A percentile compares a stretch with the other conserved stretches of the same genome.
These are phyloP conservation scores for Aspergillus wentii DNA, from an alignment of 495 filamentous ascomycete species.

Conservation along the genomic window DNA sequence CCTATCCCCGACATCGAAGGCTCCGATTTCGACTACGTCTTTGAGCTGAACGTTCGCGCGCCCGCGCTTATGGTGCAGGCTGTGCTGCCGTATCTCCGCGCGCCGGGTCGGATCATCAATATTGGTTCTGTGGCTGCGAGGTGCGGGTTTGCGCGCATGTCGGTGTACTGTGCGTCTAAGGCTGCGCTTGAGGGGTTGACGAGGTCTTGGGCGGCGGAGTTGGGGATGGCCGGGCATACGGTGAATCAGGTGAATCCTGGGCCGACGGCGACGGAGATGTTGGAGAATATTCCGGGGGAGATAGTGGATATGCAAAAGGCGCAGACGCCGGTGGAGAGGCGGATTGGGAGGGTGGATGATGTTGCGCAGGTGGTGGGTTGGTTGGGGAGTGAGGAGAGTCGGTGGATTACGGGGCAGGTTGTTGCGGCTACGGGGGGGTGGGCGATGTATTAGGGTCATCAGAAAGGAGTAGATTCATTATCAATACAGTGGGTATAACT, in stretches of 20 bases:
- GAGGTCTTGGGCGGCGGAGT: constrained; percentile 35
- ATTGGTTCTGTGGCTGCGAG: constrained; percentile 45
- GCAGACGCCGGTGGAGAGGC: constrained; percentile 35
- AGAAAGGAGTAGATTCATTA: too few relatives aligned
- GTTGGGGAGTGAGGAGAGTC: constrained; percentile 39
- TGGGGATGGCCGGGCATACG: constrained; percentile 35
- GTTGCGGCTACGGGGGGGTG: constrained; percentile 53
- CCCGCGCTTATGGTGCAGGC: constrained; percentile 36
- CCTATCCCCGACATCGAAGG: neutral
- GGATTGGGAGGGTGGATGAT: constrained; percentile 53
- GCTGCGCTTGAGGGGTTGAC: constrained; percentile 43
- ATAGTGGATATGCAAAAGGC: constrained; percentile 30
- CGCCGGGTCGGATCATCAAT: constrained; percentile 50
- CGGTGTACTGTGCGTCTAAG: constrained; percentile 41
- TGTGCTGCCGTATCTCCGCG: constrained; percentile 41
- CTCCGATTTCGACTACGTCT: neutral
- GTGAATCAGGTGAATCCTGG: constrained; percentile 42
- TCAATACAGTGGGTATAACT: too few relatives aligned
- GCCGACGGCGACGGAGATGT: constrained; percentile 33
- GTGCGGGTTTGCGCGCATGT: constrained; percentile 25
- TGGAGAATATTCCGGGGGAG: constrained; percentile 27
- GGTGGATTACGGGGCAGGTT: constrained; percentile 57
- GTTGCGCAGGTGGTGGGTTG: constrained; percentile 52
- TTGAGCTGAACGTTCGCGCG: constrained; percentile 31
- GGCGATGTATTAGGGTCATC: constrained; percentile 16